Base-by-base conservation (phyloP, 1,139 yeast species). In the Saccharomyces hybrid region DNA sequence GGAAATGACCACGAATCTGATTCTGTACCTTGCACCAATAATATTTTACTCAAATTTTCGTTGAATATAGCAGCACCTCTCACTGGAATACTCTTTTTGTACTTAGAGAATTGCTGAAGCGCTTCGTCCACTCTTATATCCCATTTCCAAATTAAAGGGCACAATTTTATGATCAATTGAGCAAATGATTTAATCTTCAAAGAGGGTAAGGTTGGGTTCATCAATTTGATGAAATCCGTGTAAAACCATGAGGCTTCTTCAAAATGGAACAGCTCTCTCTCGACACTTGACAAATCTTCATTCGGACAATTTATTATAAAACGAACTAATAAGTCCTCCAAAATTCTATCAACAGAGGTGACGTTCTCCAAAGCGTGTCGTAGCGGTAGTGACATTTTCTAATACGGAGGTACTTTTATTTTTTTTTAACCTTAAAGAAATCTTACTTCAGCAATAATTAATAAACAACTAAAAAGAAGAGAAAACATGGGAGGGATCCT, bases 191-290 rank as follows among this genome's bases (percentile, higher is more conserved):
- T 86, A 80, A 91, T 83, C 65, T 85, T 87, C 78, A 91, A 75
- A 1, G 81, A 69, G 3, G 98, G 99, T 59, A 93, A 76, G 29
- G 78, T 71, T 1, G 95, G 95, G 67, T 89, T 86, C 64, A 84
- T 74, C 49, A 80, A 82, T 42, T 93, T 80, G 14, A 86, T 77
- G 66, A 86, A 91, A 71, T 95, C 99, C 50, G 88, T 82, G 69
- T 91, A 95, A 69, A 88, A 95, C 99, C 99, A 95, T 65, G 90
- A 96, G 1, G 99, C 99, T 71, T 95, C 99, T 75, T 95, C 99
- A 46, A 95, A 84, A 68, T 91, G 96, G 73, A 95, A 95, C 66
- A 90, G 82, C 38, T 91, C 86, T 65, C 99, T 78, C 63, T 75
- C 77, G 63, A 90, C 96, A 50, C 88, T 82, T 34, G 93, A 83